Evolutionary conservation across 495 filamentous ascomycete species (phyloP), one percentile per base, ranked within the genome.

Genomic region (Aspergillus cristatus): DNA sequence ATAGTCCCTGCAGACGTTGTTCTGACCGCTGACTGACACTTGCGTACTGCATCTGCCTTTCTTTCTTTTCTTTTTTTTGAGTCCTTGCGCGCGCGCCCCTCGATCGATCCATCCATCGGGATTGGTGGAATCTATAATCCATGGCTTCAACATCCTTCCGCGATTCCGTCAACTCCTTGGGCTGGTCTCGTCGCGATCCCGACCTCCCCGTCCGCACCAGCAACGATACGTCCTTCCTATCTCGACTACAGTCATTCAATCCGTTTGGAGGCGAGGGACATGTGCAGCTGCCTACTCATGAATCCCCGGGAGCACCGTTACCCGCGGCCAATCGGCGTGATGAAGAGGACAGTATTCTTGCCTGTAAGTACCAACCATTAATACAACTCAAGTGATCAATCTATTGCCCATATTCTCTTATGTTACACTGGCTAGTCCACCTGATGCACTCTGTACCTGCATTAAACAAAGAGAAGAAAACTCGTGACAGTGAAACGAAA

Each of bases 271-370:
- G 81, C 51, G 54, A 60, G 26, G 91, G 91, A 49, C 93, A 94
- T 79, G 79, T 96, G 43, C 78, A 85, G 65, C 77, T 98, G 26
- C 91, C 91, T 34, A 94, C 85, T 43, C 53, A 82, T 60, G 87
- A 95, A 58, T 73, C 65, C 36, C 75, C 86, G 22, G 91, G 88
- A 30, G 86, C 90, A 42, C 87, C 87, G 26, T 66, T 95, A 17
- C 90, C 90, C 28, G 89, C 90, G 38, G 71, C 86, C 38, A 86
- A 48, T 53, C 76, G 91, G 47, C 75, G 89, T 40, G 87, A 95
- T 46, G 91, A 97, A 63, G 91, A 98, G 47, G 91, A 94, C 60
- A 84, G 78, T 34, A 96, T 84, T 76, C 88, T 98, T 75, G 84
- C 84, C 42, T 70, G 91, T 98, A 78, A 90, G 91, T n/a, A n/a